Evolutionary conservation across 192 early-diverging fungal species (phyloP).

Genomic region (Pecoramyces ruminantium): DNA sequence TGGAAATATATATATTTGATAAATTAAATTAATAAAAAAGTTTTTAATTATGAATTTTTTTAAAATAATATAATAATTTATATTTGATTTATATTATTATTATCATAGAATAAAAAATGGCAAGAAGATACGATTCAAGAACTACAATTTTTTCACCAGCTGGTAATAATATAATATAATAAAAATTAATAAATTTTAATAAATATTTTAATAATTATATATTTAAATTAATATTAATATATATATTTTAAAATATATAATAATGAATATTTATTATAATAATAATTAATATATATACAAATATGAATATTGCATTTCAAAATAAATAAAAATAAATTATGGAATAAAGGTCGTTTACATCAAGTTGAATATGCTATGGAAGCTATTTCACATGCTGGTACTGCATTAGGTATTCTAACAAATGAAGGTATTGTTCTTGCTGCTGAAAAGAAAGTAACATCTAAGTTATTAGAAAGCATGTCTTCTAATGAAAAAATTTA

Average conservation of each 20-base stretch:
- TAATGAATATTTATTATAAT: no score
- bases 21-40: no score
- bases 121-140: constrained; percentile 91
- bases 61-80: no score
- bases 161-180: no score
- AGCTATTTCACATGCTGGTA: constrained; percentile 93
- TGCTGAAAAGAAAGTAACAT: constrained; percentile 88
- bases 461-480: constrained; percentile 78
- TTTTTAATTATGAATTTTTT: no score
- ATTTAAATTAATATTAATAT: no score
- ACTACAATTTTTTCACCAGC: constrained; percentile 99
- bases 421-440: constrained; percentile 90
- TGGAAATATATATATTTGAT: no score
- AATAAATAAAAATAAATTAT: neutral
- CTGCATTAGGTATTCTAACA: constrained; percentile 77
- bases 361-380: constrained; percentile 99
- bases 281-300: neutral
- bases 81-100: no score
- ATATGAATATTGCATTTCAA: neutral
- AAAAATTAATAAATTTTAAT: no score
- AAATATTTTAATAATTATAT: no score
- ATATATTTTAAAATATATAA: neutral
- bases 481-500: constrained; percentile 89
- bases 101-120: constrained; percentile 45
- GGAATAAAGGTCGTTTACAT: constrained; percentile 68